Evolutionary conservation across 768 basidiomycete species (phyloP), one percentile per base, ranked within the genome.

Genomic region (Cystofilobasidium bisporidii): DNA sequence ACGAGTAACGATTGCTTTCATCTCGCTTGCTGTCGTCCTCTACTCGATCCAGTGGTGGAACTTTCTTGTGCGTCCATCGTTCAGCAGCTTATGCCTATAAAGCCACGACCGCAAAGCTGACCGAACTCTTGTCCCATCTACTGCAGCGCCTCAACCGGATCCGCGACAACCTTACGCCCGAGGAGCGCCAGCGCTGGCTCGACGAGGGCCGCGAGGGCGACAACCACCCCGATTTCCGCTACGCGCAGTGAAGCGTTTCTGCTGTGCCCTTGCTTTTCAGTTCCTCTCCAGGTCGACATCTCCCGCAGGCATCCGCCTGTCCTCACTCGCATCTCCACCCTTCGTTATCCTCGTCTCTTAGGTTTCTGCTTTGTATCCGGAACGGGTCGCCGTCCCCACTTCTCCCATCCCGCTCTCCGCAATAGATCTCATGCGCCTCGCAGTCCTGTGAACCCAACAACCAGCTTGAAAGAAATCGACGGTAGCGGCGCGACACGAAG

Each of bases 151-250:
- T 61, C 15, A 61, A 61, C 60, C 33, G 41, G 20, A 61, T 43
- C n/a, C 33, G 41, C 18, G 41, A 61, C 8, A 43, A 38, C 36
- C 60, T 61, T 20, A 45, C 60, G 41, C 38, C 60, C 12, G 41
- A 40, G 26, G 60, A 61, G 60, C 60, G 60, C 24, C 60, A 61
- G 26, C 60, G 41, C 17, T 61, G 60, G 60, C 33, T 61, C 60
- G 60, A 61, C 41, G 60, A 61, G 26, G 60, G 60, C 22, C 60
- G 60, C 60, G 38, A 40, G 20, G 60, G 60, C 24, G 60, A 61
- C 60, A 22, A 26, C 41, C 60, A 61, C 41, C 60, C 60, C 20
- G 60, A 61, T 40, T 61, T 61, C 41, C 18, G 60, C 18, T 61
- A 43, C 60, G 14, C 60, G 6, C 41, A 43, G 60, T 61, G 22